Evolutionary conservation across 176 grass and related monocot genomes (phyloP).

Genomic region (barley (Hordeum vulgare)): DNA sequence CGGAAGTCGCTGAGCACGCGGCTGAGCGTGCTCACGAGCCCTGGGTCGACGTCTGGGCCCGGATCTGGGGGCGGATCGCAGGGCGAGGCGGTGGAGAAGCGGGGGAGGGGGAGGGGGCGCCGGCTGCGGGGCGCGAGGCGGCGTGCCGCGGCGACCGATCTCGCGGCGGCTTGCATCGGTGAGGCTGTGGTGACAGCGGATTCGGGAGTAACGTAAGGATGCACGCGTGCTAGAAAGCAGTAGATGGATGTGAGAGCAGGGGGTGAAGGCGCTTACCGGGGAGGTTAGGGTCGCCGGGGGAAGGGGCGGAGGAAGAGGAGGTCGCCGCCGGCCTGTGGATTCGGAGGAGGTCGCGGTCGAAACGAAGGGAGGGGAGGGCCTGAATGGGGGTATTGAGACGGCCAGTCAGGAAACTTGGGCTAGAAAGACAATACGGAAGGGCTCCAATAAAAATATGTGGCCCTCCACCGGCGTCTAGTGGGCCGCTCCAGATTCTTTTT

Average conservation of each 20-base stretch:
- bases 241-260: not conserved
- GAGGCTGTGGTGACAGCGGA: slow-evolving; percentile 23
- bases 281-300: not conserved
- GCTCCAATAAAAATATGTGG: no score
- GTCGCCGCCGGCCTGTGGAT: slow-evolving; percentile 30
- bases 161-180: slow-evolving; percentile 24
- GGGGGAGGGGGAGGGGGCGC: not conserved
- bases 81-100: not conserved
- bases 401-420: no score
- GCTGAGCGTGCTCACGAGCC: slow-evolving; percentile 57
- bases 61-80: slow-evolving; percentile 12
- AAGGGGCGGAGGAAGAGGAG: not conserved
- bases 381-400: not conserved
- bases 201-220: slow-evolving; percentile 24
- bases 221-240: not conserved
- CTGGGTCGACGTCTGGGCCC: not conserved
- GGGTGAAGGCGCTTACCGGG: slow-evolving; percentile 19
- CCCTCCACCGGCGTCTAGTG: no score
- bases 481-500: no score
- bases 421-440: no score
- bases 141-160: not conserved
- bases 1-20: slow-evolving; percentile 78
- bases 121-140: not conserved
- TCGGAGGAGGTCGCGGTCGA: slow-evolving; percentile 12
- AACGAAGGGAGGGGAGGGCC: not conserved